Evolutionary conservation across 2,329 filamentous ascomycete genomes (phyloP).

Genomic region (Orbilia ellipsospora): DNA sequence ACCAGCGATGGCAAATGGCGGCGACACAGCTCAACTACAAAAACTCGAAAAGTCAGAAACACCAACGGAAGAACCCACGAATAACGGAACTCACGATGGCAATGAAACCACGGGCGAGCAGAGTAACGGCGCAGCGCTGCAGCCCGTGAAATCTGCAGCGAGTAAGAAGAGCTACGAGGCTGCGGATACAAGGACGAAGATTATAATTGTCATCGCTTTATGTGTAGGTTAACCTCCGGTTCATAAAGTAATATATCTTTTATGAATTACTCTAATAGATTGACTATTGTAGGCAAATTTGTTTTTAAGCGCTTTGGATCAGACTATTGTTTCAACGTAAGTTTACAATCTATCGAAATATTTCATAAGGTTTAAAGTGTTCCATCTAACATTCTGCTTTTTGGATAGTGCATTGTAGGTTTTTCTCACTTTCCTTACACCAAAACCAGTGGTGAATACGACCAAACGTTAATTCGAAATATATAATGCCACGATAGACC

Average conservation of each 20-base stretch:
- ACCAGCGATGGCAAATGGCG: constrained; percentile 4
- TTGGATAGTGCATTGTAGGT: constrained; percentile 43
- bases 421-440: not conserved
- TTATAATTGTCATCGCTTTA: constrained; percentile 58
- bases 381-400: constrained; percentile 15
- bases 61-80: constrained; percentile 15
- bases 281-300: constrained; percentile 56
- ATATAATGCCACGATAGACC: constrained; percentile 22
- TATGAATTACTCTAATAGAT: too few relatives aligned
- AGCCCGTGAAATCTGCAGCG: constrained; percentile 31
- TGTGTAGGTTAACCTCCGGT: constrained; percentile 53
- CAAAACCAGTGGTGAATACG: not conserved
- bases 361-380: not conserved
- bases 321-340: constrained; percentile 58
- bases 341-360: not conserved
- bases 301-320: constrained; percentile 59
- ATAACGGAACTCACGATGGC: constrained; percentile 9
- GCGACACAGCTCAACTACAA: constrained; percentile 11
- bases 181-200: constrained; percentile 54
- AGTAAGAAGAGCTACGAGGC: constrained; percentile 39
- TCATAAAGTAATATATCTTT: constrained; percentile 1
- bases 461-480: not conserved
- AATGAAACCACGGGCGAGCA: constrained; percentile 23
- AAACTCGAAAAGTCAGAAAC: not conserved
- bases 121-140: constrained; percentile 13